Conservation (phyloP, 176 grass and related monocot genomes). For the Panicum miliaceum region DNA sequence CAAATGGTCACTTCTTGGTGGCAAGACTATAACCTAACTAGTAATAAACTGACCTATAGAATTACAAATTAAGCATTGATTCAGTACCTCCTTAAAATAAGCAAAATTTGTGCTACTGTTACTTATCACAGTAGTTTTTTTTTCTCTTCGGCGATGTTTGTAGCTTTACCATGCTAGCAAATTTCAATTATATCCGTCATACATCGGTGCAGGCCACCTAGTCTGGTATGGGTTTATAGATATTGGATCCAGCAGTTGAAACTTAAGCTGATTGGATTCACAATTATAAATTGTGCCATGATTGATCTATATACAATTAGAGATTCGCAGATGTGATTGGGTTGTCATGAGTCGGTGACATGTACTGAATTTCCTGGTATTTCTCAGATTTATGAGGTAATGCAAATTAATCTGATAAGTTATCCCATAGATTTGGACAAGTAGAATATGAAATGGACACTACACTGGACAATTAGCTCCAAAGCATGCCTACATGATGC, state of each 20-base stretch:
- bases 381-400: background rate
- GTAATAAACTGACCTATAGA: background rate
- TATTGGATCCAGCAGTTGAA: background rate
- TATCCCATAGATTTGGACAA: conserved; percentile 35
- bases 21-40: background rate
- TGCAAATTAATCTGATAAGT: conserved; percentile 7
- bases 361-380: conserved; percentile 5
- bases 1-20: background rate
- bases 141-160: background rate
- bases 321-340: conserved; percentile 34
- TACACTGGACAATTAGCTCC: conserved; percentile 2
- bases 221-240: background rate
- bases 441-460: conserved; percentile 17
- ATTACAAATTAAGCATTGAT: background rate
- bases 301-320: conserved; percentile 38
- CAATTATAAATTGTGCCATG: conserved; percentile 29
- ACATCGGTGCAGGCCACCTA: conserved; percentile 15
- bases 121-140: background rate
- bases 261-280: conserved; percentile 11
- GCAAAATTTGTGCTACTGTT: background rate
- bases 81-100: background rate
- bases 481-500: conserved; percentile 23
- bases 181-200: background rate
- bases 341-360: conserved; percentile 22
- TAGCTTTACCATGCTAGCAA: background rate